phyloP scores from a whole-genome alignment of 345 rosid species.

The Raphanus raphanistrum region DNA sequence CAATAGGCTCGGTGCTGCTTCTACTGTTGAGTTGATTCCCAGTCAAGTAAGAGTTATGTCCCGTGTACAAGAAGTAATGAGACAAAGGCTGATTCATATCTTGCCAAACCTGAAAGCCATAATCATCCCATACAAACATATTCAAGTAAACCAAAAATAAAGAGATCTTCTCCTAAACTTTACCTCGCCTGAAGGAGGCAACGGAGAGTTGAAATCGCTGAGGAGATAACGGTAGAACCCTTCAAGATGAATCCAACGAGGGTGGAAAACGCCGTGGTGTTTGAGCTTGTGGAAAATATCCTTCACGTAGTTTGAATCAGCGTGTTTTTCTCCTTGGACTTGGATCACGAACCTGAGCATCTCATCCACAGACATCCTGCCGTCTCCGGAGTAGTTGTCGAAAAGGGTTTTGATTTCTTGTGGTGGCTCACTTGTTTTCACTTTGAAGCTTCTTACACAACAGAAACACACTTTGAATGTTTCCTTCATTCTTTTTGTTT shows the following conservation, averaged over 20 bases:
- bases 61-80: conserved; percentile 78
- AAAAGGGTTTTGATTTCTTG: conserved; percentile 62
- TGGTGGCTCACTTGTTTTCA: conserved; percentile 71
- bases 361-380: conserved; percentile 52
- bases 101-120: conserved; percentile 56
- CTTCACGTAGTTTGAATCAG: conserved; percentile 52
- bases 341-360: conserved; percentile 57
- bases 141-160: background rate
- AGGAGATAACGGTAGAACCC: conserved; percentile 42
- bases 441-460: conserved; percentile 75
- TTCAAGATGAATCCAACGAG: conserved; percentile 54
- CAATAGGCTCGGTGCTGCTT: conserved; percentile 63
- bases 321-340: conserved; percentile 54
- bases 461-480: conserved; percentile 39
- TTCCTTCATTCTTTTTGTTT: conserved; percentile 13
- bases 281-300: conserved; percentile 44
- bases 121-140: background rate
- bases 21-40: conserved; percentile 72
- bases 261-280: conserved; percentile 39
- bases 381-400: conserved; percentile 47
- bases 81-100: conserved; percentile 70
- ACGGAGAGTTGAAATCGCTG: conserved; percentile 49
- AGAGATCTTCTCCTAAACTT: background rate
- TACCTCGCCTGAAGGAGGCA: conserved; percentile 35
- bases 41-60: conserved; percentile 88